Percentiles rank a stretch among this genome's conserved stretches.
phyloP scores from a whole-genome alignment of 495 filamentous ascomycete species.

The Cercophora newfieldiana region DNA sequence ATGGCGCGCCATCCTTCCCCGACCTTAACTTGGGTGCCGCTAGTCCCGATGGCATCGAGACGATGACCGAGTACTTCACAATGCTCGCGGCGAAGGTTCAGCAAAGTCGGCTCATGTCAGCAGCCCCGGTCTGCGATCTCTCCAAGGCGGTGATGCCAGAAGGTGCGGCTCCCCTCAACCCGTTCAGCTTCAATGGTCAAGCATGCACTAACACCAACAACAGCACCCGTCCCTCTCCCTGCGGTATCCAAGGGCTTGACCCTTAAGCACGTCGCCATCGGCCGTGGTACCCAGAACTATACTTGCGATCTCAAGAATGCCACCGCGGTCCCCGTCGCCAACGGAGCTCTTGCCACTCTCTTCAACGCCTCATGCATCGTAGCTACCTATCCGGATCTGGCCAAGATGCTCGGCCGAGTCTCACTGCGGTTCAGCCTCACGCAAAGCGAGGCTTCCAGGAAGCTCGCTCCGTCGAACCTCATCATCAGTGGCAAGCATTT shows the following conservation, averaged over 20 bases:
- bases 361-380: conserved; percentile 86
- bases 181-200: not conserved
- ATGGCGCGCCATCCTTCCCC: conserved; percentile 51
- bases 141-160: conserved; percentile 47
- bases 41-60: conserved; percentile 39
- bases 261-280: conserved; percentile 77
- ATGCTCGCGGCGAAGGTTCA: conserved; percentile 51
- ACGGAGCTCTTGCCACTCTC: conserved; percentile 80
- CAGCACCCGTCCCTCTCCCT: conserved; percentile 53
- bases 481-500: conserved; percentile 73
- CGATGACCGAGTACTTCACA: conserved; percentile 56
- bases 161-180: conserved; percentile 36
- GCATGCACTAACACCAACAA: conserved; percentile 25
- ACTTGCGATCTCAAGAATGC: conserved; percentile 67
- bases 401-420: conserved; percentile 54
- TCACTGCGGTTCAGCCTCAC: conserved; percentile 57
- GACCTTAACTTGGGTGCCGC: conserved; percentile 35
- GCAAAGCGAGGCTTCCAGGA: conserved; percentile 31
- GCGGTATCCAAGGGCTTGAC: conserved; percentile 55
- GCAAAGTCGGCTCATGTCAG: conserved; percentile 35
- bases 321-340: conserved; percentile 56
- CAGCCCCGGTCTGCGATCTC: conserved; percentile 52
- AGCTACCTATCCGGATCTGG: conserved; percentile 61
- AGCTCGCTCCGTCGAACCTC: conserved; percentile 55
- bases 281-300: conserved; percentile 91